These are phyloP conservation scores for Bolboschoenus planiculmis DNA, from an alignment of 176 grass and related monocot genomes.

Conservation along the genomic window DNA sequence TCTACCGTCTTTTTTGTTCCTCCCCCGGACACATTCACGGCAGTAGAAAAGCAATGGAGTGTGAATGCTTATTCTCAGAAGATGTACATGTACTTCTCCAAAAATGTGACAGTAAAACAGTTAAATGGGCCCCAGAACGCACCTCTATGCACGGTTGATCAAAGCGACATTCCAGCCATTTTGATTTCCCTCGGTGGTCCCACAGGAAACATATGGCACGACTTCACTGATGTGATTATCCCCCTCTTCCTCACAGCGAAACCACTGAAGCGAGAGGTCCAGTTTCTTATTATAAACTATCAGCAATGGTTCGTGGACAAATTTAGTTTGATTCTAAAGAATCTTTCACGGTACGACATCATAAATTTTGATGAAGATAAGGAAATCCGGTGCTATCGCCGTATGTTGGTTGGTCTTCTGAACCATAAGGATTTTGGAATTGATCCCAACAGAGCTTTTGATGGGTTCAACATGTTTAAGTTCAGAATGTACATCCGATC, in stretches of 20 bases:
- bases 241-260: slow-evolving; percentile 40
- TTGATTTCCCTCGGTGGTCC: slow-evolving; percentile 55
- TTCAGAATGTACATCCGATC: slow-evolving; percentile 42
- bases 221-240: slow-evolving; percentile 50
- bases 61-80: slow-evolving; percentile 56
- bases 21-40: not conserved
- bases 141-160: slow-evolving; percentile 41
- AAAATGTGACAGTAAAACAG: slow-evolving; percentile 33
- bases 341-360: slow-evolving; percentile 38
- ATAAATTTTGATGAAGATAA: slow-evolving; percentile 39
- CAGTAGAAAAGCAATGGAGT: slow-evolving; percentile 37
- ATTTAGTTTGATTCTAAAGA: slow-evolving; percentile 35
- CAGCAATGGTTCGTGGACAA: slow-evolving; percentile 47
- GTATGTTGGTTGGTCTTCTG: slow-evolving; percentile 36
- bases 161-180: slow-evolving; percentile 21
- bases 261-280: slow-evolving; percentile 35
- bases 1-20: slow-evolving; percentile 36
- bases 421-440: slow-evolving; percentile 47
- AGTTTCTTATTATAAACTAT: slow-evolving; percentile 42
- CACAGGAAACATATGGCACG: slow-evolving; percentile 46
- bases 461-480: slow-evolving; percentile 37
- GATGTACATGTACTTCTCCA: slow-evolving; percentile 20
- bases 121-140: slow-evolving; percentile 24
- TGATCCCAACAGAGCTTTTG: slow-evolving; percentile 32
- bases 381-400: slow-evolving; percentile 41